Evolutionary conservation across 768 basidiomycete species (phyloP), one percentile per base, ranked within the genome.

Genomic region (Phlegmacium glaucopus): DNA sequence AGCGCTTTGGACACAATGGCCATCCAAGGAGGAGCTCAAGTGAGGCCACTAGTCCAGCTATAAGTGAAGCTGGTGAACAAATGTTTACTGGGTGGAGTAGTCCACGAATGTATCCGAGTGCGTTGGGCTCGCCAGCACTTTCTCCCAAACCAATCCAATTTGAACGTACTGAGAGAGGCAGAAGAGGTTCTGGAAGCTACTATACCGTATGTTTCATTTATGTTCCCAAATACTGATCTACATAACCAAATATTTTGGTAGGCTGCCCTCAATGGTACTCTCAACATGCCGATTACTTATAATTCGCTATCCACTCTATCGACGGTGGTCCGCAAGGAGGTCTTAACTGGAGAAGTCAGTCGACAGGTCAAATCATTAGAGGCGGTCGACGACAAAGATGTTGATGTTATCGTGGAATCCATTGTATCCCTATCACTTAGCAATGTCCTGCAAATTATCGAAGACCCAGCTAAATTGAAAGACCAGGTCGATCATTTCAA

Each of bases 271-370:
- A 70, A 83, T 5, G 91, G 90, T 12, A 90, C 83, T 0, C 74
- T 90, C 32, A 89, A 85, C 60, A 62, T 92, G 13, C 85, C 90
- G 0, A 87, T 91, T 82, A 84, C 80, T n/a, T 91, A 90, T 50
- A 91, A 93, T 53, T 89, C 92, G 47, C 77, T 93, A 6, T 76
- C 89, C 0, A 77, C 82, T 0, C 70, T 94, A 35, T 91, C 91
- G 9, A 90, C 91, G 13, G 91, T 93, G 15, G 90, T 93, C 10
- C 82, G 91, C 54, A 87, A 85, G 61, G 89, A 91, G 58, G 86
- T 93, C 5, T 74, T 94, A 22, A 83, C 87, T 0, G 91, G 90
- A 27, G 91, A 93, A 63, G 71, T 93, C 22, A 85, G 78, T 57
- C 79, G 90, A 48, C 82, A 87, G 5, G 72, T 93, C 56, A 87